phyloP scores from a whole-genome alignment of 495 filamentous ascomycete species.

The Venustampulla echinocandica region DNA sequence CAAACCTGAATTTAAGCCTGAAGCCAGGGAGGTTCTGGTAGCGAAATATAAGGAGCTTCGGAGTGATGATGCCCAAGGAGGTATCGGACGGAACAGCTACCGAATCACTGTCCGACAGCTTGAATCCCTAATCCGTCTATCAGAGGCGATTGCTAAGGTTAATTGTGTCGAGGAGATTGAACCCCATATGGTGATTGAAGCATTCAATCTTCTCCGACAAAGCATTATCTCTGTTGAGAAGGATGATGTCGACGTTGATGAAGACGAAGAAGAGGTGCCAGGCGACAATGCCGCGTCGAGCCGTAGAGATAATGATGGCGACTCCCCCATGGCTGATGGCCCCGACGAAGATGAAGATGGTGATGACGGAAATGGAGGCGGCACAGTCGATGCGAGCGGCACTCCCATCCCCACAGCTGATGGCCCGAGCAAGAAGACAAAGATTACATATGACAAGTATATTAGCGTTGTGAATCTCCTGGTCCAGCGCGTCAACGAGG shows the following conservation, averaged over 20 bases:
- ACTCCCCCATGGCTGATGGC: conserved; percentile 59
- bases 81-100: conserved; percentile 86
- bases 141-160: conserved; percentile 92
- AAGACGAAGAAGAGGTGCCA: conserved; percentile 53
- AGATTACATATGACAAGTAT: conserved; percentile 94
- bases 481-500: conserved; percentile 71
- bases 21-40: conserved; percentile 78
- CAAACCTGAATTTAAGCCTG: conserved; percentile 82
- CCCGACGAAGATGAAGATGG: conserved; percentile 37
- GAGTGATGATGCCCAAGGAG: conserved; percentile 88
- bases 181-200: conserved; percentile 78
- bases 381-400: conserved; percentile 19
- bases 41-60: conserved; percentile 94
- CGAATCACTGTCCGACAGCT: conserved; percentile 95
- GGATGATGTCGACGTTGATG: conserved; percentile 94
- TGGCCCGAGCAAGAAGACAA: conserved; percentile 53
- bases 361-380: conserved; percentile 28
- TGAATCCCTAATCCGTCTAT: conserved; percentile 88
- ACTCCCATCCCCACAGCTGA: conserved; percentile 19
- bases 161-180: conserved; percentile 92
- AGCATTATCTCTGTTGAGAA: conserved; percentile 97
- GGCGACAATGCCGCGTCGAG: conserved; percentile 19
- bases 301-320: conserved; percentile 52
- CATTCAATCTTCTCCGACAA: conserved; percentile 78
- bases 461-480: conserved; percentile 80